These are phyloP conservation scores for Rhypophila decipiens DNA, from an alignment of 495 filamentous ascomycete species.

Conservation along the genomic window DNA sequence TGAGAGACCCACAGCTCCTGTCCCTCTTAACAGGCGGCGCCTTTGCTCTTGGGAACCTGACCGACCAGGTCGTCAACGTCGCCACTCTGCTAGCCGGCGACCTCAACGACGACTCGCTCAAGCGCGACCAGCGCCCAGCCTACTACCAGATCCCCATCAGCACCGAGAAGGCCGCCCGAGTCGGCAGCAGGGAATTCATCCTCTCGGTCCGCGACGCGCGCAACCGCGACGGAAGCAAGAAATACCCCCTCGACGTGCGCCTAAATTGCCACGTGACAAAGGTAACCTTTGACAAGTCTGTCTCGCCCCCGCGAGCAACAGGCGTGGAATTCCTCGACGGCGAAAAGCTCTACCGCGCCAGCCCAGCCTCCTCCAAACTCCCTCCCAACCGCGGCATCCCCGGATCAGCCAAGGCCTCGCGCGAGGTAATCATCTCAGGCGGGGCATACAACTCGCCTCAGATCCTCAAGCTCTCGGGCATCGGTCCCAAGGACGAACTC, in stretches of 20 bases:
- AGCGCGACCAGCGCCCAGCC: constrained; percentile 18
- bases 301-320: constrained; percentile 42
- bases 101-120: constrained; percentile 38
- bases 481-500: constrained; percentile 50
- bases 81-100: constrained; percentile 44
- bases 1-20: constrained; percentile 47
- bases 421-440: constrained; percentile 59
- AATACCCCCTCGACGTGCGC: constrained; percentile 54
- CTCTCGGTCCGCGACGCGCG: constrained; percentile 42
- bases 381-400: constrained; percentile 30
- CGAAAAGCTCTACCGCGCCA: constrained; percentile 52
- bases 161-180: constrained; percentile 42
- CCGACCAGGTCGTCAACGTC: constrained; percentile 27
- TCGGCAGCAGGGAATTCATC: constrained; percentile 48
- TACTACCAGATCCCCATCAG: constrained; percentile 51
- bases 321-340: constrained; percentile 61
- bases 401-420: constrained; percentile 41
- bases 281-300: constrained; percentile 44
- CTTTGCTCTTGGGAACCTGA: constrained; percentile 42
- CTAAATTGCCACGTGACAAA: constrained; percentile 57
- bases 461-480: constrained; percentile 57
- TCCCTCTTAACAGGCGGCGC: constrained; percentile 44
- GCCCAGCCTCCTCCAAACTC: constrained; percentile 31
- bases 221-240: constrained; percentile 45
- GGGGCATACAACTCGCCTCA: constrained; percentile 58